Evolutionary conservation across 305 asterid species (phyloP), one percentile per base, ranked within the genome.

Genomic region (Euphrasia arctica): DNA sequence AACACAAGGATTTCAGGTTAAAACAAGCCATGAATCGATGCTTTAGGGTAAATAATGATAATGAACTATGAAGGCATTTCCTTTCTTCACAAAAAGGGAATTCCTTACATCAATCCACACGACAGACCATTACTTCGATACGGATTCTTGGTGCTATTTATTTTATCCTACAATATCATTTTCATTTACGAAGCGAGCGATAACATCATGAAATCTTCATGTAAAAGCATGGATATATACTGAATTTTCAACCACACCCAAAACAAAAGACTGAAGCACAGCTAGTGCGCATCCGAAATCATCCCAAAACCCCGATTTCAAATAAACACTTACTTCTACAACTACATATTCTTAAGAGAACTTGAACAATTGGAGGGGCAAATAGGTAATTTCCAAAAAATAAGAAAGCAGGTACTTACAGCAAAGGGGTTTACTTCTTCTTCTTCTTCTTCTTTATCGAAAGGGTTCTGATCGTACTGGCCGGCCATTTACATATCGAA

Each of bases 381-480:
- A 49, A 49, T 2, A 14, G 9, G 18, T 14, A 4, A 12, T 49
- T 12, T 12, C 2, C 1, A 13, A 1, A 29, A 29, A 29, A 29
- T 1, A 29, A 29, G 1, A 29, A 29, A 29, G 4, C 32, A 29
- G 0, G 1, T 2, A 29, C 32, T 29, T 29, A 29, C 32, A 0
- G 32, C 1, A 29, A 29, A 29, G 0, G 1, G 32, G 32, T 29
- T 28, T 1, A 28, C 3, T 28, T 1, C 1, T 28, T 29, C 2
- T 2, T 29, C 4, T 2, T 2, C 4, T 29, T 2, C 2, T 0
- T 29, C 4, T 29, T 29, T 29, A 29, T 29, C 32, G 4, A 29
- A 90, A 64, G 97, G 97, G 68, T 90, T 90, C 45, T 72, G 80
- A 74, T 90, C 97, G 69, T 79, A 90, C 65, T 88, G 96, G 72